Conservation (phyloP, 768 basidiomycete genomes). For the Pilatotrama ljubarskyi region DNA sequence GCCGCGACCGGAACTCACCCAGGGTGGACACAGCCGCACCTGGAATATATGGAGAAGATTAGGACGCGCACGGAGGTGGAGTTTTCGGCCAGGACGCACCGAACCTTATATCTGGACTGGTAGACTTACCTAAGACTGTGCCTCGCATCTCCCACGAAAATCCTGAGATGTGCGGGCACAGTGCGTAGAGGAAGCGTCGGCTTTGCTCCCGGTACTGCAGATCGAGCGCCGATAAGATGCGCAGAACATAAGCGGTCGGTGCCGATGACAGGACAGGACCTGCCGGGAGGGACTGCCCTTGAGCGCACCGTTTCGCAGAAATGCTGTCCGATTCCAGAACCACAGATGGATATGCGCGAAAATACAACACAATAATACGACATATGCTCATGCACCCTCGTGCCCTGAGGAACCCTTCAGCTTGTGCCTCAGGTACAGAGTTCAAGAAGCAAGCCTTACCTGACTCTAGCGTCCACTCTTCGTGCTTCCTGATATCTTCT, state of each 20-base stretch:
- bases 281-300: background rate
- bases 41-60: conserved; percentile 4
- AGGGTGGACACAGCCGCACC: background rate
- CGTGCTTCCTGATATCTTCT: conserved; percentile 82
- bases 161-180: background rate
- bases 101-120: background rate
- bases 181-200: background rate
- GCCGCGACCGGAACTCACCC: background rate
- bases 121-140: background rate
- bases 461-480: conserved; percentile 83
- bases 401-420: conserved; percentile 20
- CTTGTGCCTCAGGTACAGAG: background rate
- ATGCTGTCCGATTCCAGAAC: conserved; percentile 2
- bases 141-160: background rate
- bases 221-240: conserved; percentile 7
- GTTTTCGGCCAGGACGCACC: background rate
- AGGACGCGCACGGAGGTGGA: background rate
- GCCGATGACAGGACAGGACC: background rate
- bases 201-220: background rate
- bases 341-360: conserved; percentile 13
- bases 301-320: background rate
- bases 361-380: conserved; percentile 20
- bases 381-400: conserved; percentile 25
- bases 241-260: background rate
- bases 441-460: conserved; percentile 45